Evolutionary conservation across 257 asterid species (phyloP), one percentile per base, ranked within the genome.

Genomic region (Knoxia roxburghii): DNA sequence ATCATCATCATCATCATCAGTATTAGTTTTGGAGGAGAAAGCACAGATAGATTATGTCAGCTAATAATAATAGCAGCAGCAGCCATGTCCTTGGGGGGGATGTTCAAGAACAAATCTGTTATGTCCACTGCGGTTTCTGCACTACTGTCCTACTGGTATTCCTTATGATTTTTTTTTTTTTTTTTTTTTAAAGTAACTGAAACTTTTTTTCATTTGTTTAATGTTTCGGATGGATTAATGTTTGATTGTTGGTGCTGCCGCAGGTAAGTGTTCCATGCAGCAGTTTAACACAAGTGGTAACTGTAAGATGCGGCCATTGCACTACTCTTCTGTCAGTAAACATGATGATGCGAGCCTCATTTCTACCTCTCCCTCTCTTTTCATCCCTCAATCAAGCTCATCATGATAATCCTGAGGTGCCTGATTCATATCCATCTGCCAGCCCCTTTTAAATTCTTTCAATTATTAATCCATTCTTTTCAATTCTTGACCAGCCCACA

Each of bases 271-370:
- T 89, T 49, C 98, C 98, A 61, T 76, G 74, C 75, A 82, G 69
- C 74, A 82, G 85, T 78, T 77, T 87, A 52, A 55, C 84, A 29
- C 74, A 71, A 83, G 82, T 73, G 61, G 87, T 87, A 59, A 81
- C 84, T n/a, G 91, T 91, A 30, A 80, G 78, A 77, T 91, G 98
- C 64, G 98, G 96, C 15, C 95, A 87, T 65, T 91, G 96, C 79
- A 76, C 74, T 32, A 70, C 69, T 58, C 80, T 91, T 63, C 85
- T 91, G 52, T 80, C 96, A 53, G 90, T 90, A 40, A 77, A 87
- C 75, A 78, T 84, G 86, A 17, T 60, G 52, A 79, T n/a, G n/a
- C n/a, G 68, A 73, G 64, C 85, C 55, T 76, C 77, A 54, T 58
- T 81, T 53, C 61, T 77, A 29, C 84, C 88, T 54, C 71, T 75